A percentile compares a stretch with the other conserved stretches of the same genome.
Conservation (phyloP, 768 basidiomycete genomes). For the Mrakia blollopis region DNA sequence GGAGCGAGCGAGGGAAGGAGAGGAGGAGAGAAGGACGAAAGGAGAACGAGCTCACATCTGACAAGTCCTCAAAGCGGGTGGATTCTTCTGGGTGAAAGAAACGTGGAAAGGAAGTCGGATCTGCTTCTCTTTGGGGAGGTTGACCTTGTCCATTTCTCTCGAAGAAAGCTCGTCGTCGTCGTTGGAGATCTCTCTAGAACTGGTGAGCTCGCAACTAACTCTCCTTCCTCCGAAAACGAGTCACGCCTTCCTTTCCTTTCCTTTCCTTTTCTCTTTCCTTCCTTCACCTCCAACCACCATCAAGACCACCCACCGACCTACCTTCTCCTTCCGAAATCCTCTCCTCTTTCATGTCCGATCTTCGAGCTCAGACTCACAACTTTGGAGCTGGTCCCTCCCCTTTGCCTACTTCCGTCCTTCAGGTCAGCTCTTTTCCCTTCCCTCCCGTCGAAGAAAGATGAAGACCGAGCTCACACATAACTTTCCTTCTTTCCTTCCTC, state of each 20-base stretch:
- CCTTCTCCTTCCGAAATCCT: not conserved
- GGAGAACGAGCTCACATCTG: conserved; percentile 13
- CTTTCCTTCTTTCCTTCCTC: not conserved
- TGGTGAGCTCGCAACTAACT: not conserved
- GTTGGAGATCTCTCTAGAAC: not conserved
- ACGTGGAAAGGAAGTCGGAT: conserved; percentile 26
- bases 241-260: not conserved
- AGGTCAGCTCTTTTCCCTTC: conserved; percentile 8
- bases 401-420: conserved; percentile 76
- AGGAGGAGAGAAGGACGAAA: not conserved
- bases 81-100: not conserved
- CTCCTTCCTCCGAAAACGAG: conserved; percentile 1
- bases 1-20: not conserved
- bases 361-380: conserved; percentile 63
- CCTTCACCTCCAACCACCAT: not conserved
- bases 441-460: not conserved
- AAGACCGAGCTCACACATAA: not conserved
- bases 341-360: conserved; percentile 32
- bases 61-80: not conserved
- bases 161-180: not conserved
- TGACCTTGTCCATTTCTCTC: not conserved
- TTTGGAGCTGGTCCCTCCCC: conserved; percentile 94
- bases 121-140: conserved; percentile 25
- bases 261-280: not conserved
- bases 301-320: not conserved